Evolutionary conservation across 2,329 filamentous ascomycete species (phyloP), one percentile per base, ranked within the genome.

Genomic region (Aspergillus ustus): DNA sequence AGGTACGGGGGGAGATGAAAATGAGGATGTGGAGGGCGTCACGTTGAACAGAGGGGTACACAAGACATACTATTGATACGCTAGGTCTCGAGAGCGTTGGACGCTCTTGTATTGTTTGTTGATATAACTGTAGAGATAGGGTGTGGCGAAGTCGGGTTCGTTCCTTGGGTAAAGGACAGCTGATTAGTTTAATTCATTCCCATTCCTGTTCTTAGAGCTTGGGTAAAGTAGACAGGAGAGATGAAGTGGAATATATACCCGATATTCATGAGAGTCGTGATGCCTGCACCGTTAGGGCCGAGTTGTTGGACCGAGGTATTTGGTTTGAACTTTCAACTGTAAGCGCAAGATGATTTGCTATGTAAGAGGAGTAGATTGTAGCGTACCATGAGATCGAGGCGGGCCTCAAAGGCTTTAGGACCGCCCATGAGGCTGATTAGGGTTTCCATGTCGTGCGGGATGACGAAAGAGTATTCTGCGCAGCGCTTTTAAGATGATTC

Each of bases 111-210:
- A 83, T 71, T 90, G 89, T 52, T 86, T 83, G 64, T 85, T 85
- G 61, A 86, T 84, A 72, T 86, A 91, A 75, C 89, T 88, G 80
- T 89, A 91, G 4, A 91, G 80, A 72, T 88, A 91, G 0, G 88
- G 88, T 0, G 84, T 86, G 0, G 83, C 84, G 73, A 91, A 91
- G 68, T 83, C 84, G 0, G 88, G 87, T 73, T 91, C 86, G 70
- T 90, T 90, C 28, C 87, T 87, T 50, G 28, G 3, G 17, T 25
- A n/a, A 4, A 17, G 20, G 13, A 7, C n/a, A 20, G 4, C 59
- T 34, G 48, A 52, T 46, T 40, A 19, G 29, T 45, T 34, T 45
- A 7, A 7, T 40, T 22, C 46, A 17, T 43, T 4, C 15, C 4
- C 43, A 8, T 25, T 25, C 25, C 17, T 29, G 7, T 48, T 31